Evolutionary conservation across 331 rosid genomes (phyloP).

Genomic region (Pyracantha coccinea): DNA sequence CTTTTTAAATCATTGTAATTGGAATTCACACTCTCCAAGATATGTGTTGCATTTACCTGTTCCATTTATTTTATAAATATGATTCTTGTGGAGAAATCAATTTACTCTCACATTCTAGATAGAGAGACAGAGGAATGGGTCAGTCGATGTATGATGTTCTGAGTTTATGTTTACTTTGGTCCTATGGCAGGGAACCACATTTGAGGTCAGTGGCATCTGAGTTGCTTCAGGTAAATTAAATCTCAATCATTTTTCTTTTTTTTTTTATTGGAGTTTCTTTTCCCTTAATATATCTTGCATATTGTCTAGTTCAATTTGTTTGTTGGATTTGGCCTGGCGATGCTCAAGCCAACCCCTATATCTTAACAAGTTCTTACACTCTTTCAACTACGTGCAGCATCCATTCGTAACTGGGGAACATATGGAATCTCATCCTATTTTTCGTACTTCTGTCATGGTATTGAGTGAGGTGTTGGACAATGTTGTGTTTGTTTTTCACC

Average conservation of each 20-base stretch:
- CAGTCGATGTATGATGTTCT: neutral
- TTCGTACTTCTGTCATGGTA: slow-evolving; percentile 44
- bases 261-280: slow-evolving; percentile 1
- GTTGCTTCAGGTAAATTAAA: slow-evolving; percentile 72
- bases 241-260: slow-evolving; percentile 11
- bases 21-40: neutral
- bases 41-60: neutral
- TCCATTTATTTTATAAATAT: neutral
- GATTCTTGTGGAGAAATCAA: neutral
- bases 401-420: slow-evolving; percentile 75
- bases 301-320: neutral
- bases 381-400: slow-evolving; percentile 56
- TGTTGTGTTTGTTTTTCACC: neutral
- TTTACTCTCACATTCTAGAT: neutral
- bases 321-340: neutral
- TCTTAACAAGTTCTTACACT: slow-evolving; percentile 21
- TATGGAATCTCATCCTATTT: slow-evolving; percentile 25
- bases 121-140: neutral
- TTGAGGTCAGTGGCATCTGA: slow-evolving; percentile 78
- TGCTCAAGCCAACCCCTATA: slow-evolving; percentile 3
- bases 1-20: slow-evolving; percentile 6
- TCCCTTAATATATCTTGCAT: slow-evolving; percentile 3
- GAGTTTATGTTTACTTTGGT: slow-evolving; percentile 6
- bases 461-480: slow-evolving; percentile 7
- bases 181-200: slow-evolving; percentile 77